Evolutionary conservation across 2,329 filamentous ascomycete genomes (phyloP), one percentile per base, ranked within the genome.

Genomic region (Sarocladiaceae sp.): DNA sequence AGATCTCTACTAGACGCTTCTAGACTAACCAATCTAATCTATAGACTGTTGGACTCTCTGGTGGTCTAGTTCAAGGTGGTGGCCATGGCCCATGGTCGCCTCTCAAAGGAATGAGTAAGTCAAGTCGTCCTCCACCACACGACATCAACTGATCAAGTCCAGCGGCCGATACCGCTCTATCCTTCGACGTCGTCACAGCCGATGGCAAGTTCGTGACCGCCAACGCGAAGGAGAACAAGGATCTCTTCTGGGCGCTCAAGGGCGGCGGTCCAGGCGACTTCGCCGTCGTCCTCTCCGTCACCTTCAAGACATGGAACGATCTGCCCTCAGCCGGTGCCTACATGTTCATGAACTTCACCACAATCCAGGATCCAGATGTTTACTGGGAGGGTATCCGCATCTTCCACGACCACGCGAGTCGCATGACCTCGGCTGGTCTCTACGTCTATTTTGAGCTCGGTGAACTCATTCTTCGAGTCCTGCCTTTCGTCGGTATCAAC

Each of bases 51-150:
- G 78, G 78, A 1, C 51, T 78, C 6, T 71, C 74, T 0, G 80
- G 80, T 13, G 80, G 80, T 1, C 83, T 75, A 50, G 70, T 65
- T 3, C 75, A 80, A 55, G 78, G 78, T 4, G 80, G 77, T 13
- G 80, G 81, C 0, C 77, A 82, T 51, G 68, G 64, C 0, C 37
- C 37, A 11, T 41, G 37, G 37, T 41, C 37, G 18, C 37, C 37
- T 29, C 37, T 41, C 37, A 41, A 41, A 24, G 37, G 37, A 27
- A 41, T 41, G 37, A 41, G 37, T 41, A 15, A 41, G 37, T n/a
- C n/a, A n/a, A n/a, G n/a, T n/a, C n/a, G n/a, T n/a, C n/a, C 33
- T 35, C 15, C 12, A n/a, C 11, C 10, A 27, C 9, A 4, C 24
- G 3, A 4, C 5, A 41, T 21, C 6, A 11, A 23, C 37, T 41